Base-by-base conservation (phyloP, 805 yeast species). In the Candida corydali region DNA sequence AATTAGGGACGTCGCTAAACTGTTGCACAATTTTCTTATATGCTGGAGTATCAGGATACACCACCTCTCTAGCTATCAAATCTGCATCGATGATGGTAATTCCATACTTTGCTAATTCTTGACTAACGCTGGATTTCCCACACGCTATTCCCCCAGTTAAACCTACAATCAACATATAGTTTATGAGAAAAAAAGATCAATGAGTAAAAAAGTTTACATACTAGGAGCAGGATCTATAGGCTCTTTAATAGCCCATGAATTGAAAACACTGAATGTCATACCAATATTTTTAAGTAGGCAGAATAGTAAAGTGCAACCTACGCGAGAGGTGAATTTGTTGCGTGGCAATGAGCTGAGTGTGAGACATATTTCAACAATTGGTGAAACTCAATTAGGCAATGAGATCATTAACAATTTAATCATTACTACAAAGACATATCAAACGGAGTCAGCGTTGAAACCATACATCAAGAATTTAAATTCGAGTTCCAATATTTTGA, bases 81-180 rank as follows among this genome's bases (percentile, higher is more conserved):
- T 93, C 99, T 1, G 98, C 98, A 63, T 93, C 98, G 1, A 93
- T 71, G 1, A 93, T 59, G 0, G 82, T 71, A 4, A 84, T 41
- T 2, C 65, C 52, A 50, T 80, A 71, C 8, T 75, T 60, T 4
- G 57, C 43, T 8, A 93, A 61, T 24, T 74, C 57, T 12, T 62
- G 52, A 0, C 96, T 86, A 0, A 86, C 97, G 0, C 98, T 91
- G 14, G 95, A 82, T 52, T 93, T 93, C 3, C 99, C 99, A n/a
- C 93, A 75, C 4, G 96, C 96, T 34, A 93, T 93, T 1, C 97
- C 96, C 2, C 99, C 99, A 0, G 98, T 93, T n/a, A 93, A 73
- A 1, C 99, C 99, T 5, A 93, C 74, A 22, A 93, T 73, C 30
- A 93, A 73, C 98, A 93, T 91, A 15, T 8, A 32, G 37, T 26